Percentiles rank a stretch among this genome's conserved stretches.
phyloP scores from a whole-genome alignment of 2,329 filamentous ascomycete species.

The Leptoxyphium fumago region DNA sequence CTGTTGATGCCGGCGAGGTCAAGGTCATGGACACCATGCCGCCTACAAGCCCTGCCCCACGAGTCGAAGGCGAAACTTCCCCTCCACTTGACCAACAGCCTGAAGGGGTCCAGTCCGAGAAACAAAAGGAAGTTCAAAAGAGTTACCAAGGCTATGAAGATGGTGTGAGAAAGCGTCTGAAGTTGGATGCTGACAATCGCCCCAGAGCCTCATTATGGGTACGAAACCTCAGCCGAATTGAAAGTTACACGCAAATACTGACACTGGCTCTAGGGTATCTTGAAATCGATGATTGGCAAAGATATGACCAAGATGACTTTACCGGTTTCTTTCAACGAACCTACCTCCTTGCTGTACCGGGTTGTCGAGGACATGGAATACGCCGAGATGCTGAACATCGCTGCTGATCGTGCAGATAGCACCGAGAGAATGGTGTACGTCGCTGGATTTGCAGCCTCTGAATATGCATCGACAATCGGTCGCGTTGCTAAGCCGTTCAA shows the following conservation, averaged over 20 bases:
- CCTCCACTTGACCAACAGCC: conserved; percentile 21
- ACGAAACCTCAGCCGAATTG: conserved; percentile 25
- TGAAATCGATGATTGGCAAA: conserved; percentile 99
- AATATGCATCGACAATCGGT: conserved; percentile 92
- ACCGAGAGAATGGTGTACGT: conserved; percentile 90
- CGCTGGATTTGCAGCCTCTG: conserved; percentile 85
- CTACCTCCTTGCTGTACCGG: conserved; percentile 85
- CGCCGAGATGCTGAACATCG: conserved; percentile 76
- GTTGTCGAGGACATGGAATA: conserved; percentile 98
- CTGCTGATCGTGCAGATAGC: conserved; percentile 71
- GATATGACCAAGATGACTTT: conserved; percentile 99
- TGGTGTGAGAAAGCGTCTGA: conserved; percentile 61
- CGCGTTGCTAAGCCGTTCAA: conserved; percentile 98
- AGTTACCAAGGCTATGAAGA: conserved; percentile 89
- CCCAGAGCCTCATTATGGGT: conserved; percentile 96
- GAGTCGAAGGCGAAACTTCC: conserved; percentile 2
- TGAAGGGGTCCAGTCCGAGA: conserved; percentile 23
- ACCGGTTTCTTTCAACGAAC: conserved; percentile 96
- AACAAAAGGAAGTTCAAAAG: conserved; percentile 50
- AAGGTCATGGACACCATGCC: conserved; percentile 59
- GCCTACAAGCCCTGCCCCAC: conserved; percentile 24
- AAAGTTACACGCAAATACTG: conserved; percentile 8
- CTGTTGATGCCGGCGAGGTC: conserved; percentile 83
- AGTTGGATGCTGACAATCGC: conserved; percentile 81
- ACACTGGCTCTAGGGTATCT: conserved; percentile 51